phyloP scores from a whole-genome alignment of 2,329 filamentous ascomycete species.

The Dothistroma pini region DNA sequence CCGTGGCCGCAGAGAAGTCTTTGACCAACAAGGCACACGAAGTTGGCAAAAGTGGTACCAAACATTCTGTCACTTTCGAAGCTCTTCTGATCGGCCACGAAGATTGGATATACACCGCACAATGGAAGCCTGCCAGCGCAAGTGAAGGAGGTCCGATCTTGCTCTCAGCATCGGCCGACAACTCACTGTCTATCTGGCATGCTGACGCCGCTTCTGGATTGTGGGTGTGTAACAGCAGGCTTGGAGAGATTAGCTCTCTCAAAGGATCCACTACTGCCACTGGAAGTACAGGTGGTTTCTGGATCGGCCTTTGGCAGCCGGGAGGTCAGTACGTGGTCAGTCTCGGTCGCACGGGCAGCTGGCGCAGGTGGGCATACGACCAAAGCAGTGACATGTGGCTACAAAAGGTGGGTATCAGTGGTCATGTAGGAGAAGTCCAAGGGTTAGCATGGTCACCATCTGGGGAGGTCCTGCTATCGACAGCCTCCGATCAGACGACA shows the following conservation, averaged over 20 bases:
- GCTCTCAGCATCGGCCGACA: conserved; percentile 89
- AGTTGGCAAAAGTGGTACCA: conserved; percentile 58
- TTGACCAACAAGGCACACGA: conserved; percentile 86
- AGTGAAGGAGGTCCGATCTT: conserved; percentile 45
- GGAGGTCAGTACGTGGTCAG: conserved; percentile 71
- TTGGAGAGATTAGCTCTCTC: conserved; percentile 90
- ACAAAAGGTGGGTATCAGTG: conserved; percentile 72
- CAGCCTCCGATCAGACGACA: conserved; percentile 88
- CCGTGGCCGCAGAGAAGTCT: conserved; percentile 44
- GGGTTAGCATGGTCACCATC: conserved; percentile 79
- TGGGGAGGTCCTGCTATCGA: conserved; percentile 83
- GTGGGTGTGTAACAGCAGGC: conserved; percentile 79
- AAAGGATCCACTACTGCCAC: conserved; percentile 97
- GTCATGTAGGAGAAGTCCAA: conserved; percentile 78
- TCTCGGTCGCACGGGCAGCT: conserved; percentile 86
- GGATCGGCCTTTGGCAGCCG: conserved; percentile 90
- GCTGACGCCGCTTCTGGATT: conserved; percentile 78
- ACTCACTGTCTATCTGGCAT: conserved; percentile 91
- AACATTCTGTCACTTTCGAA: conserved; percentile 86
- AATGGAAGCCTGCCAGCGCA: conserved; percentile 60
- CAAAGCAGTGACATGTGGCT: conserved; percentile 64
- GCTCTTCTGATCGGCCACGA: conserved; percentile 91
- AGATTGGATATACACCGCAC: conserved; percentile 93
- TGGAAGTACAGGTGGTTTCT: conserved; percentile 92
- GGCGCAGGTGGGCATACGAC: conserved; percentile 77